Evolutionary conservation across 441 rosid genomes (phyloP).

Genomic region (Brassica hybrid): DNA sequence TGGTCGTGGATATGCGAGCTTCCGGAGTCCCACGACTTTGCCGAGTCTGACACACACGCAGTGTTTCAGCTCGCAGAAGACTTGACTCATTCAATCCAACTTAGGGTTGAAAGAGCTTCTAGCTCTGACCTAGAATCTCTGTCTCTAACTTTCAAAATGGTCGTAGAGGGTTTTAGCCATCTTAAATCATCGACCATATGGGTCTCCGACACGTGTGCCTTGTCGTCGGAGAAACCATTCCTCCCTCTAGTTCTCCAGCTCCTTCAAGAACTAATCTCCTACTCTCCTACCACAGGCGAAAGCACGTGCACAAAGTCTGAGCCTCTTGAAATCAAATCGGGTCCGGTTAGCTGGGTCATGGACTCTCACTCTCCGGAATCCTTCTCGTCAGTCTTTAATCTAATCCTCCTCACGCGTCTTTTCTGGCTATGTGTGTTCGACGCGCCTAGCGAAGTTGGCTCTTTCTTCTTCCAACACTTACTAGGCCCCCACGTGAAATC

Average conservation of each 20-base stretch:
- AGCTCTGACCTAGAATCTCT: slow-evolving; percentile 44
- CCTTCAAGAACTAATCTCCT: slow-evolving; percentile 65
- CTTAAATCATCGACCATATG: slow-evolving; percentile 49
- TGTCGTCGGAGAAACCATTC: slow-evolving; percentile 73
- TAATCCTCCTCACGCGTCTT: slow-evolving; percentile 66
- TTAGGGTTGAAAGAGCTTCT: slow-evolving; percentile 55
- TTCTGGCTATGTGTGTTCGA: slow-evolving; percentile 78
- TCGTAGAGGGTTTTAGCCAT: slow-evolving; percentile 52
- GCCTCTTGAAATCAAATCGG: slow-evolving; percentile 64
- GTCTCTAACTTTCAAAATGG: slow-evolving; percentile 52
- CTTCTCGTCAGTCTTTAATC: slow-evolving; percentile 69
- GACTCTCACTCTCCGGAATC: slow-evolving; percentile 82
- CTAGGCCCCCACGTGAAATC: slow-evolving; percentile 62
- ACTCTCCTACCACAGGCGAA: slow-evolving; percentile 55
- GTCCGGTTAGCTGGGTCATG: slow-evolving; percentile 82
- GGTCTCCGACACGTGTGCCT: slow-evolving; percentile 71
- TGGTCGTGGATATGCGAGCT: slow-evolving; percentile 90
- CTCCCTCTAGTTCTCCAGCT: slow-evolving; percentile 80
- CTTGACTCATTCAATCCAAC: slow-evolving; percentile 54
- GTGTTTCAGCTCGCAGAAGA: slow-evolving; percentile 53
- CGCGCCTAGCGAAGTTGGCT: slow-evolving; percentile 75
- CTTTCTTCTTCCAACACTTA: slow-evolving; percentile 64
- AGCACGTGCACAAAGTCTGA: slow-evolving; percentile 65
- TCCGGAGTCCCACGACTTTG: slow-evolving; percentile 45
- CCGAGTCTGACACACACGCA: slow-evolving; percentile 42